These are phyloP conservation scores for Phytopythium boreale DNA, from an alignment of 352 stramenopile species.

Conservation along the genomic window DNA sequence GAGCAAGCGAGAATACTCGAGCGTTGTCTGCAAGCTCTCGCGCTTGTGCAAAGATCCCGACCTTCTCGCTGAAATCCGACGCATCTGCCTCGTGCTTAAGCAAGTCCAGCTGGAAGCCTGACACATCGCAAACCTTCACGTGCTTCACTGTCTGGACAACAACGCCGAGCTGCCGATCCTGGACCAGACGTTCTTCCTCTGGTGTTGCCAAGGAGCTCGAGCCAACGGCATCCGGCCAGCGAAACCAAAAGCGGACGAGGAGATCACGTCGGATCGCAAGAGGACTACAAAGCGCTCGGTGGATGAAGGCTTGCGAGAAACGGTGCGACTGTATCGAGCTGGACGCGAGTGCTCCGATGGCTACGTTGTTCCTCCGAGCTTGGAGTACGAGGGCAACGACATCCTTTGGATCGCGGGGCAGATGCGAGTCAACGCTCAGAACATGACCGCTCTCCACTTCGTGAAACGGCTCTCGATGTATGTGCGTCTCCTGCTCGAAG, in stretches of 20 bases:
- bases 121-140: conserved; percentile 20
- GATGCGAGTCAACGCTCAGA: conserved; percentile 9
- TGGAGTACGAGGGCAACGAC: neutral
- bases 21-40: conserved; percentile 15
- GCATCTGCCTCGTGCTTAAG: conserved; percentile 8
- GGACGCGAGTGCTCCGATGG: conserved; percentile 1
- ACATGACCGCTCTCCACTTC: conserved; percentile 10
- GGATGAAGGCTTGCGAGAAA: conserved; percentile 6
- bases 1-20: conserved; percentile 5
- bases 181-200: conserved; percentile 12
- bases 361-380: neutral
- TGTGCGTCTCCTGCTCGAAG: conserved; percentile 3
- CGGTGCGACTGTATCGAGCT: conserved; percentile 4
- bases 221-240: neutral
- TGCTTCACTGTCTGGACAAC: conserved; percentile 12
- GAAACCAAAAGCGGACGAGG: neutral
- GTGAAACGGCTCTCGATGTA: conserved; percentile 8
- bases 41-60: conserved; percentile 6
- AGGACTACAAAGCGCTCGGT: neutral
- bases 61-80: conserved; percentile 13
- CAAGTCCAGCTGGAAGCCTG: conserved; percentile 19
- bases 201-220: conserved; percentile 8
- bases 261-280: neutral
- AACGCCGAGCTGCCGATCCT: conserved; percentile 5
- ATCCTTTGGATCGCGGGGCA: neutral